phyloP scores from a whole-genome alignment of 768 basidiomycete genomes.

The Trametes villosa region DNA sequence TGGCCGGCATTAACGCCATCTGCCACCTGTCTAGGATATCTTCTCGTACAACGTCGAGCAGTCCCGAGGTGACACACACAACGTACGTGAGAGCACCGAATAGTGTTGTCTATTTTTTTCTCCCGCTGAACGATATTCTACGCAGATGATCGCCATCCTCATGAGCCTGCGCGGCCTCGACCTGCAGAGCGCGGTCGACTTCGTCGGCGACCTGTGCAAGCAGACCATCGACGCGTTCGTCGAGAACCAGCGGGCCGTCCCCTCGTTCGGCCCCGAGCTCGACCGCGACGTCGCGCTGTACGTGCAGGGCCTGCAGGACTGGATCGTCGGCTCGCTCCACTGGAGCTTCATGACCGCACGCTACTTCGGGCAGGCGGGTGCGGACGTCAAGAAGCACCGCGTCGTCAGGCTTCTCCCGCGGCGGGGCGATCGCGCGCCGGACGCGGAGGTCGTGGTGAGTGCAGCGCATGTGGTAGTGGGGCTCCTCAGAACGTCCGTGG shows the following conservation, averaged over 20 bases:
- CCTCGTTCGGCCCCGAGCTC: constrained; percentile 63
- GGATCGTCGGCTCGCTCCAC: constrained; percentile 73
- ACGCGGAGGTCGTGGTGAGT: background rate
- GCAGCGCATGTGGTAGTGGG: background rate
- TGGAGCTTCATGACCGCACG: constrained; percentile 75
- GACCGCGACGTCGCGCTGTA: constrained; percentile 63
- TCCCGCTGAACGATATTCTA: background rate
- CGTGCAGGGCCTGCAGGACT: constrained; percentile 63
- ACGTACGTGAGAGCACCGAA: constrained; percentile 35
- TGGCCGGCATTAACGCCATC: background rate
- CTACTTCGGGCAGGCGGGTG: constrained; percentile 66
- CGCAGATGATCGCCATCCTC: constrained; percentile 65
- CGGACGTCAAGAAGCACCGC: constrained; percentile 58
- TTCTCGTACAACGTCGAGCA: constrained; percentile 86
- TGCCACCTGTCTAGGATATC: constrained; percentile 58
- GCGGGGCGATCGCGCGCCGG: background rate
- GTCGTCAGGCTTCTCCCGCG: constrained; percentile 47
- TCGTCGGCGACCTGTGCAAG: constrained; percentile 63
- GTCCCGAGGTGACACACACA: constrained; percentile 79
- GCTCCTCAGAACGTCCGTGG: background rate
- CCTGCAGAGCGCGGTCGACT: constrained; percentile 66
- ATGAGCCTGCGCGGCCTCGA: constrained; percentile 61
- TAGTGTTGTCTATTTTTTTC: background rate
- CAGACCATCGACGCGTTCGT: constrained; percentile 58
- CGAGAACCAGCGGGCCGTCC: constrained; percentile 49